A percentile compares a stretch with the other conserved stretches of the same genome.
These are phyloP conservation scores for Haematococcus sp. DNA, from an alignment of 139 green algal species.

Conservation along the genomic window DNA sequence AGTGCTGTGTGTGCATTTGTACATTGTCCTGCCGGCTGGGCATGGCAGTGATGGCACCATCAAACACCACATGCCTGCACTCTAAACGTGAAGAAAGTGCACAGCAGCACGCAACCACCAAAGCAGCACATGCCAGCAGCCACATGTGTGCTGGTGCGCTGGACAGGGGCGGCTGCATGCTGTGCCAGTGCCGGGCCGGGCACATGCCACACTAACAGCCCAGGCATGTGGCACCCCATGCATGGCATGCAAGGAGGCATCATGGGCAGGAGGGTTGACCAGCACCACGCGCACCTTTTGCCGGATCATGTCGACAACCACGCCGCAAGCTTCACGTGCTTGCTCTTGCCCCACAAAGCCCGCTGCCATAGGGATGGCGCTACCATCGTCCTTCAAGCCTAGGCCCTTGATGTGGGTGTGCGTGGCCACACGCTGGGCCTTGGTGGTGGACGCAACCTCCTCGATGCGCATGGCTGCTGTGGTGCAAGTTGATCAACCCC, in stretches of 20 bases:
- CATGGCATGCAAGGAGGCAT: background rate
- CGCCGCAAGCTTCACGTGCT: conserved; percentile 90
- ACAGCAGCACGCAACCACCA: no score
- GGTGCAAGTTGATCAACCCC: background rate
- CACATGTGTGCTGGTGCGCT: no score
- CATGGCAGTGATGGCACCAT: no score
- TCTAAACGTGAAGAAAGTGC: no score
- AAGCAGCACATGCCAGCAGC: no score
- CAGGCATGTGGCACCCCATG: no score
- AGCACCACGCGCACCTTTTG: conserved; percentile 58
- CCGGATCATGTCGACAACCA: conserved; percentile 98
- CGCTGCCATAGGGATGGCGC: conserved; percentile 65
- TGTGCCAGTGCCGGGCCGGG: background rate
- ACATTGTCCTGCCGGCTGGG: no score
- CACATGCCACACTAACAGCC: no score
- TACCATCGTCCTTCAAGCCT: conserved; percentile 85
- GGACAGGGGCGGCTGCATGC: background rate
- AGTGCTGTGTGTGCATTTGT: no score
- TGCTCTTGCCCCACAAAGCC: conserved; percentile 96
- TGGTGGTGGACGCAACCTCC: conserved; percentile 89
- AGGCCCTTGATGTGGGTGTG: conserved; percentile 99
- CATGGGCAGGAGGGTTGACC: background rate
- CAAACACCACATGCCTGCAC: no score
- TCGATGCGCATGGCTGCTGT: conserved; percentile 76
- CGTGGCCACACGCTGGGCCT: conserved; percentile 91